A percentile compares a stretch with the other conserved stretches of the same genome.
Conservation (phyloP, 345 rosid species). For the Pelargonium nanum region DNA sequence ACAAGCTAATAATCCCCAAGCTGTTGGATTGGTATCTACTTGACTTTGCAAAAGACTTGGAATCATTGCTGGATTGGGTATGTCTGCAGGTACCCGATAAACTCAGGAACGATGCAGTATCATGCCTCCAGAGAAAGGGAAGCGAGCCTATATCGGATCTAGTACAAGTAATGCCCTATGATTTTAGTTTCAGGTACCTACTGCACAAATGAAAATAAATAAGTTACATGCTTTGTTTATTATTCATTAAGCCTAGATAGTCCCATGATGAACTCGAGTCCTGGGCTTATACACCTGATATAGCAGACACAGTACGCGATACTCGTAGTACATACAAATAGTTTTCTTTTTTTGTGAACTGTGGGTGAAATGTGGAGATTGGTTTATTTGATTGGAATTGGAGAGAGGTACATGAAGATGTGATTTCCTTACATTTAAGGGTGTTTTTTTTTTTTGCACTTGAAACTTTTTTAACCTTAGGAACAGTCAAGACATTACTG, state of each 20-base stretch:
- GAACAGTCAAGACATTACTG: too few species aligned
- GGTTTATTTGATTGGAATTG: too few species aligned
- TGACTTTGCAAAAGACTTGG: slow-evolving; percentile 83
- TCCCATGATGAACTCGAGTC: too few species aligned
- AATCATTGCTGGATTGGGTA: slow-evolving; percentile 75
- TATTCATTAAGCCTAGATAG: too few species aligned
- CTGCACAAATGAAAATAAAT: slow-evolving; percentile 28
- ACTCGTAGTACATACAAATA: too few species aligned
- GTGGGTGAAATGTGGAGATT: too few species aligned
- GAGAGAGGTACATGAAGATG: neutral
- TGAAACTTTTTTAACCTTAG: too few species aligned
- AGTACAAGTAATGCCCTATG: slow-evolving; percentile 71
- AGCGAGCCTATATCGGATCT: slow-evolving; percentile 37
- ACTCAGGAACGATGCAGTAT: slow-evolving; percentile 46
- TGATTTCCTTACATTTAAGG: neutral
- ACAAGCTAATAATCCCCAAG: slow-evolving; percentile 67
- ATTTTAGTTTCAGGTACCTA: slow-evolving; percentile 70
- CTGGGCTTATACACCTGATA: too few species aligned
- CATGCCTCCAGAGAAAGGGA: slow-evolving; percentile 41
- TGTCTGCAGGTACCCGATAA: slow-evolving; percentile 70
- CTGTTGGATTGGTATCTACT: slow-evolving; percentile 77
- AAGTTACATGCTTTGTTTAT: too few species aligned
- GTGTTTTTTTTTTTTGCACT: too few species aligned
- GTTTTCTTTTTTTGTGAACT: too few species aligned
- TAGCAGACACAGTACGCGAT: too few species aligned